Base-by-base conservation (phyloP, 2,329 filamentous ascomycete genomes). In the Epichloe festucae region DNA sequence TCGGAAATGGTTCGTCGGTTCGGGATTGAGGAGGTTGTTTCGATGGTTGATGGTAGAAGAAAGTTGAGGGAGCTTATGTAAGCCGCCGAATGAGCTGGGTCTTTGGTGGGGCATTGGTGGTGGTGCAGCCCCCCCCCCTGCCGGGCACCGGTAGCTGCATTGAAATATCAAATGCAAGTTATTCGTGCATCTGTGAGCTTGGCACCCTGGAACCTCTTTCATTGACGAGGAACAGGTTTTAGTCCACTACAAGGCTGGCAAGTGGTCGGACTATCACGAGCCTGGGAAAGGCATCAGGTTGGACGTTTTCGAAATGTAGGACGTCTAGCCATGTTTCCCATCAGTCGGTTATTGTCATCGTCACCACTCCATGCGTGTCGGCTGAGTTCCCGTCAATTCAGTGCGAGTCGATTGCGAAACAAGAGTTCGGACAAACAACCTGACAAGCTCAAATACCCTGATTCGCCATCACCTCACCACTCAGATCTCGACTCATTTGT, bases 401-500 rank as follows among this genome's bases (percentile, higher is more conserved):
- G 34, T 38, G 35, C n/a, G 15, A 39, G 46, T 23, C 42, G 47
- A 19, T n/a, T 21, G 23, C 23, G 31, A 27, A 43, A n/a, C 4
- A n/a, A 41, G 36, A 43, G 51, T 35, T 27, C 35, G 10, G 35
- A n/a, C 40, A 48, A 23, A 4, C 48, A 45, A 23, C 35, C 12
- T 15, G 19, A 34, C 15, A 48, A 15, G 47, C 23, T 52, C 35
- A 59, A 65, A 36, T 78, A 74, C 57, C 75, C 77, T 14, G 67
- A 74, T 3, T 57, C 73, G 36, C 64, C 70, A 27, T 70, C 65
- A 44, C 63, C 67, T 23, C 69, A 78, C 45, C 87, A 90, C 64
- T 69, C 79, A 56, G 76, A 84, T 59, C 72, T 89, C 4, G 57
- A 70, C 1, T 78, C 81, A 0, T 91, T 89, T 63, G 65, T 85